These are phyloP conservation scores for Botryotinia calthae DNA, from an alignment of 2,329 filamentous ascomycete genomes.

Conservation along the genomic window DNA sequence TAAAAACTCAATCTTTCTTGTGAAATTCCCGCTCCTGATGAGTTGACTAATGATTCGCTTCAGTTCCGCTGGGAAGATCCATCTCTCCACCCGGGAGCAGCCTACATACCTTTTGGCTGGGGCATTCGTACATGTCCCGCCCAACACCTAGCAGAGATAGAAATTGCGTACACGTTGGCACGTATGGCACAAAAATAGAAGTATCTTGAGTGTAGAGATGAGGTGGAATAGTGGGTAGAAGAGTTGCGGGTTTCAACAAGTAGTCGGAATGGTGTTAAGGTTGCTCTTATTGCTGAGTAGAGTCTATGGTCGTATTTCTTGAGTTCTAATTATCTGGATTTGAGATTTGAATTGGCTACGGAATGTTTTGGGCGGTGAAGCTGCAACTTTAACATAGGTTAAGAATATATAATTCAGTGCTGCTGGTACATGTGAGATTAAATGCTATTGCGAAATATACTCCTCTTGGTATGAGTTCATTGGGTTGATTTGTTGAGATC, in stretches of 20 bases:
- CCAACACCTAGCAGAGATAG: no score
- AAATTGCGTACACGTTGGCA: not conserved
- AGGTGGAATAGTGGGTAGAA: not conserved
- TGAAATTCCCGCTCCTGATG: no score
- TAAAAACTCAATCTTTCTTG: no score
- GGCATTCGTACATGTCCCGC: no score
- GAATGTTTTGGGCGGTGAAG: rapidly evolving
- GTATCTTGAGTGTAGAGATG: not conserved
- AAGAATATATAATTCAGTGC: not conserved
- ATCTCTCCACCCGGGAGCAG: no score
- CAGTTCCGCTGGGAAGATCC: no score
- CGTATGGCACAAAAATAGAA: not conserved
- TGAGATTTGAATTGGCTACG: no score
- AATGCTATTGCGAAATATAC: not conserved
- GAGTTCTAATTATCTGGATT: not conserved
- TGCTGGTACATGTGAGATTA: not conserved
- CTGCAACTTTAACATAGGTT: not conserved
- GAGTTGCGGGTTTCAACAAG: not conserved
- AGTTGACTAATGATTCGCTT: no score
- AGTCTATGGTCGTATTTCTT: not conserved
- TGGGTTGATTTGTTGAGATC: not conserved
- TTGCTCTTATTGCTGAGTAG: not conserved
- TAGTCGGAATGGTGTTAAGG: not conserved
- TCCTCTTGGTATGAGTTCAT: not conserved
- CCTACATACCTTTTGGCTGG: no score